phyloP scores from a whole-genome alignment of 2,329 filamentous ascomycete species.

The Raffaelea deltoideospora region DNA sequence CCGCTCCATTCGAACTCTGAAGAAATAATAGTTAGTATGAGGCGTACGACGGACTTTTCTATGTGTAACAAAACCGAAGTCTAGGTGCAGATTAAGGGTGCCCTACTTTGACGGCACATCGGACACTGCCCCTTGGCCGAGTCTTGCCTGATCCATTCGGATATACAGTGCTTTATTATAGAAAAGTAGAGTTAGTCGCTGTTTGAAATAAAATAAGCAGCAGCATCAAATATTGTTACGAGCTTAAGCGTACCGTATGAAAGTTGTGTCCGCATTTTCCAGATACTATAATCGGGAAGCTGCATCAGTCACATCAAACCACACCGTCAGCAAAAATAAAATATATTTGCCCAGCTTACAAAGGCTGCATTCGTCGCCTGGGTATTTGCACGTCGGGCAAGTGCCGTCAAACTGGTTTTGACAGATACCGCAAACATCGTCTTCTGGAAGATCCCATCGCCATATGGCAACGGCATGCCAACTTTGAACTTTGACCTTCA shows the following conservation, averaged over 20 bases:
- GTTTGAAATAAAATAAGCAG: no score
- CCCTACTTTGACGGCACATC: constrained; percentile 87
- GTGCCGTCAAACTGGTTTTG: constrained; percentile 96
- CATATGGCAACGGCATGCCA: constrained; percentile 94
- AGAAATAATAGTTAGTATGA: not conserved
- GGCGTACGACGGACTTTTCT: not conserved
- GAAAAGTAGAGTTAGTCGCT: not conserved
- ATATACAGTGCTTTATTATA: constrained; percentile 65
- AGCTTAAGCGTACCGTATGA: constrained; percentile 55
- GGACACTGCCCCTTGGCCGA: constrained; percentile 86
- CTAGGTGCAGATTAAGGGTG: not conserved
- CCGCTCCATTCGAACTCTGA: constrained; percentile 19
- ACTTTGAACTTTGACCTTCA: constrained; percentile 91
- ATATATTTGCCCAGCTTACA: constrained; percentile 52
- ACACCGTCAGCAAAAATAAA: not conserved
- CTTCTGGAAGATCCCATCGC: constrained; percentile 94
- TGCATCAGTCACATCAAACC: no score
- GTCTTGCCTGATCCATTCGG: constrained; percentile 92
- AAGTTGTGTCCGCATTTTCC: constrained; percentile 97
- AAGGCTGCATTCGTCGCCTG: constrained; percentile 86
- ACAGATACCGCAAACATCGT: constrained; percentile 97
- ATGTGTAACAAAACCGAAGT: not conserved
- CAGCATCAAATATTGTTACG: not conserved
- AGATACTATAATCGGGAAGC: no score
- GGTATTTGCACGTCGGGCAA: constrained; percentile 95